A percentile compares a stretch with the other conserved stretches of the same genome.
These are phyloP conservation scores for Leishmania lainsoni DNA, from an alignment of 208 protist species.

Conservation along the genomic window DNA sequence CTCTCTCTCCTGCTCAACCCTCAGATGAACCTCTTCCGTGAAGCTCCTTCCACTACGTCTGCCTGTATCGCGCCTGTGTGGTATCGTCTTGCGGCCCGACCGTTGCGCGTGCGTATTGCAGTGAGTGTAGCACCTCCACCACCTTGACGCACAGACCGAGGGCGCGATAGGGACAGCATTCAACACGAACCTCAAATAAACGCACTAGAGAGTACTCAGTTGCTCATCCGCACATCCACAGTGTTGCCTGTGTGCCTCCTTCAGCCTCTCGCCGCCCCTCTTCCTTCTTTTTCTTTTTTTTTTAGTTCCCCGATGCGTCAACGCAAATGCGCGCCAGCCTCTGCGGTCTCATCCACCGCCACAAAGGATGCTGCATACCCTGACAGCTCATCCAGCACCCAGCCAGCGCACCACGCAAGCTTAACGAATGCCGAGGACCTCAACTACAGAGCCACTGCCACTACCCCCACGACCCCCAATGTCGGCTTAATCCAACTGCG, in stretches of 20 bases:
- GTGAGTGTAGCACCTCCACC: background rate
- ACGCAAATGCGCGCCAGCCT: background rate
- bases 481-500: slow-evolving; percentile 4
- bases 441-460: background rate
- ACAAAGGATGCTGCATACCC: background rate
- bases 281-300: background rate
- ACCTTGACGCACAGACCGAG: background rate
- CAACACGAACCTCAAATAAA: background rate
- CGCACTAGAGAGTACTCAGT: background rate
- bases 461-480: background rate
- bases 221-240: background rate
- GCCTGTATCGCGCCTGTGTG: background rate
- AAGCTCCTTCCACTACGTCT: background rate
- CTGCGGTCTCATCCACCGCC: background rate
- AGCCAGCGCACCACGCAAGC: background rate
- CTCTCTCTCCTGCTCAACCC: background rate
- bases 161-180: background rate
- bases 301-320: slow-evolving; percentile 7
- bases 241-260: background rate
- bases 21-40: background rate
- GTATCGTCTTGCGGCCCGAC: background rate
- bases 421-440: background rate
- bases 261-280: background rate
- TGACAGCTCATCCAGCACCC: background rate
- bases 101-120: background rate